Evolutionary conservation across 345 rosid species (phyloP), one percentile per base, ranked within the genome.

Genomic region (Aegle marmelos): DNA sequence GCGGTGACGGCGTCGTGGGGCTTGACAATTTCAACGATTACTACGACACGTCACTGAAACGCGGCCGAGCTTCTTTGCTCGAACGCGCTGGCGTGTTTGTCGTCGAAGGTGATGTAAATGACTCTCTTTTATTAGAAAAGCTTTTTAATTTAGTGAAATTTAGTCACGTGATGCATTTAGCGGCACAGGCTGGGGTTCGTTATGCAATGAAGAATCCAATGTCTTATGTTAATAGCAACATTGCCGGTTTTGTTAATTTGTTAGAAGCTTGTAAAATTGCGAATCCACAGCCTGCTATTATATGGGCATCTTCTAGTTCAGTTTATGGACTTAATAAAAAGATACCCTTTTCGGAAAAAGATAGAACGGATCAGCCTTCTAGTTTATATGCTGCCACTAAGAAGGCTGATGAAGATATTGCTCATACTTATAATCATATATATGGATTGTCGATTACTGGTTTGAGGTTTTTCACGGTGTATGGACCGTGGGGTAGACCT

Each of bases 241-340:
- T 89, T 50, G 89, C 87, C 9, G 91, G 90, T 16, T 82, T 87
- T 39, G 87, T 89, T 56, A 85, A 61, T 66, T 80, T 89, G 67
- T 87, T 89, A 9, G 91, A 89, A 71, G 86, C 79, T 2, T 85
- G 86, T 4, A 86, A 85, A 45, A 76, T 81, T 0, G 90, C 83
- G 3, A 79, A 87, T 70, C 91, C 90, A 1, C 90, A 89, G 39
- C 91, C 88, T 3, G 83, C 90, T 2, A 81, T 89, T 37, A 83
- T 89, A 1, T 89, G 91, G 90, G 91, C 91, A 2, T 89, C 91
- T 25, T 88, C 89, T 2, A 88, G 91, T 82, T 88, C 91, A 0
- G 88, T 88, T 28, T 88, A 88, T 17, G 91, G 90, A 25, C 78
- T 88, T 24, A 88, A 88, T 78, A 82, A 84, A 17, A 88, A 82